Evolutionary conservation across 441 rosid genomes (phyloP), one percentile per base, ranked within the genome.

Genomic region (Viola pubescens): DNA sequence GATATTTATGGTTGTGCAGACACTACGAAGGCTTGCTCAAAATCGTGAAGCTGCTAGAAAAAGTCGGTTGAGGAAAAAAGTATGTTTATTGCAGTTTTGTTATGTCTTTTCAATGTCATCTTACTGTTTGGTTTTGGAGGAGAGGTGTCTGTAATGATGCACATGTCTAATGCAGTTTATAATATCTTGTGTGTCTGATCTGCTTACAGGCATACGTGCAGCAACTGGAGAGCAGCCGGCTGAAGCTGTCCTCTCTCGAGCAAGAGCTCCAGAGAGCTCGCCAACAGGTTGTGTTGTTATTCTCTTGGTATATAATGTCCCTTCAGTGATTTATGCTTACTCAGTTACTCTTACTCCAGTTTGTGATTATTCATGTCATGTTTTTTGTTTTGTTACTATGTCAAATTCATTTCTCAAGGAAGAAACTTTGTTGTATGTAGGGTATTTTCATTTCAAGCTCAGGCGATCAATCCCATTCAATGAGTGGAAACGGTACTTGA

Each of bases 181-280:
- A 43, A 44, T 19, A 40, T 1, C 45, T 37, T 51, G 58, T 38
- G 26, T 57, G 7, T 60, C 41, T 46, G 37, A 4, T 62, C 54
- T 26, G 50, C 43, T 42, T 52, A 6, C 55, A 87, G 97, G 97
- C 94, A 11, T 89, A 89, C 74, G 97, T 89, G 52, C 97, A 89
- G 67, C 97, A 87, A 73, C 73, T 89, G 54, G 97, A 89, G 77
- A 86, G 87, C 68, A 89, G 95, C 75, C 82, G 92, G 50, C 75
- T 89, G 64, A 89, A 89, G 69, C 73, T 89, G 70, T 83, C 90
- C 37, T 88, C 81, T 74, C 87, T 89, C 9, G 92, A 89, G 72
- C 97, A 87, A 70, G 97, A 89, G 75, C 85, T 89, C 56, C 94
- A 89, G 77, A 79, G 88, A 76, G 94, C 96, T 46, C 88, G 95